Conservation (phyloP, 768 basidiomycete species). For the Porpolomopsis calyptriformis region DNA sequence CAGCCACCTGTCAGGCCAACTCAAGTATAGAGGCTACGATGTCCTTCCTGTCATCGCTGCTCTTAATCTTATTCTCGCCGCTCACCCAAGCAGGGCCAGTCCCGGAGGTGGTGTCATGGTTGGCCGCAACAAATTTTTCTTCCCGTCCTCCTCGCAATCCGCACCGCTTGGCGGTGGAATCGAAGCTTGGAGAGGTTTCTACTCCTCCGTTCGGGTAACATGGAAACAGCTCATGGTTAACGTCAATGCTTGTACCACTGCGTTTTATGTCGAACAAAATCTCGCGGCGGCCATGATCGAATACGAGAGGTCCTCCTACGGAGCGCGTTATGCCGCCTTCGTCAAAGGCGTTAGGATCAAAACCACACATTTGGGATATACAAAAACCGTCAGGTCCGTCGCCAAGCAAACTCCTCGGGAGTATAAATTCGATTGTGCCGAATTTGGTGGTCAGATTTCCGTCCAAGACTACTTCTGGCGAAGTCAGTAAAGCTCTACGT, state of each 20-base stretch:
- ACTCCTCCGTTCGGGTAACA: constrained; percentile 37
- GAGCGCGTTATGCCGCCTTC: constrained; percentile 35
- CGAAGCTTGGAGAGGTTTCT: constrained; percentile 37
- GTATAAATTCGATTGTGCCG: constrained; percentile 38
- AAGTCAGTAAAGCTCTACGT: constrained; percentile 42
- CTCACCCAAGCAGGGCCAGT: constrained; percentile 28
- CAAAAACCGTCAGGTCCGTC: constrained; percentile 37
- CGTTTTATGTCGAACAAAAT: constrained; percentile 49
- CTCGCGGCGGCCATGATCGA: constrained; percentile 46
- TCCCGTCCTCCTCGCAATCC: constrained; percentile 20
- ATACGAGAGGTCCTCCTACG: constrained; percentile 34
- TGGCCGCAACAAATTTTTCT: constrained; percentile 49
- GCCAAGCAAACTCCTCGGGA: constrained; percentile 27
- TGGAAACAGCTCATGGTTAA: constrained; percentile 45
- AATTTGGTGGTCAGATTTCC: constrained; percentile 41
- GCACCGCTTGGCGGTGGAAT: constrained; percentile 15
- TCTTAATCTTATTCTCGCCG: constrained; percentile 47
- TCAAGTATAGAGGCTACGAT: constrained; percentile 35
- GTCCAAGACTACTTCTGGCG: constrained; percentile 54
- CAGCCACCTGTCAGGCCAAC: constrained; percentile 44
- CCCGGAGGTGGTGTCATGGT: constrained; percentile 33
- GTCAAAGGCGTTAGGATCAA: constrained; percentile 46
- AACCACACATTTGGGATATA: constrained; percentile 46
- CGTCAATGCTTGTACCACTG: constrained; percentile 45
- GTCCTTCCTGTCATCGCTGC: constrained; percentile 43